These are phyloP conservation scores for Aspergillus avenaceus DNA, from an alignment of 495 filamentous ascomycete genomes.

Conservation along the genomic window DNA sequence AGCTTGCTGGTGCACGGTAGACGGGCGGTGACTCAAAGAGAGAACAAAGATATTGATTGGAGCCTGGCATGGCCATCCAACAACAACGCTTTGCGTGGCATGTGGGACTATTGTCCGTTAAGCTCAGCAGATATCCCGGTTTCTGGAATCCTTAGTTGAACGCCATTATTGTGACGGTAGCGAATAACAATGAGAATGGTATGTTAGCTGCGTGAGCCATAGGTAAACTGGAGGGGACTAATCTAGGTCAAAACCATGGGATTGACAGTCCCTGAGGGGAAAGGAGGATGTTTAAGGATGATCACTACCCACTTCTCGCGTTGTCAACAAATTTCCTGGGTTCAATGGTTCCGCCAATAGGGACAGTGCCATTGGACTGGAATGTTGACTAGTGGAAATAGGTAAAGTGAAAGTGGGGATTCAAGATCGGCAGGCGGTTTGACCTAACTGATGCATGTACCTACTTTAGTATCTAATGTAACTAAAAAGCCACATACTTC, in stretches of 20 bases:
- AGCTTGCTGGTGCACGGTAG: no score
- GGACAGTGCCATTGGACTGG: conserved; percentile 9
- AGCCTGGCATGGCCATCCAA: no score
- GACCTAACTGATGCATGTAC: conserved; percentile 10
- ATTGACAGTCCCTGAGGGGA: background rate
- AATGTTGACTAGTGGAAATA: conserved; percentile 8
- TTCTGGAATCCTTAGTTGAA: conserved; percentile 10
- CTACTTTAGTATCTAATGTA: conserved; percentile 5
- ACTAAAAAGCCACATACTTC: background rate
- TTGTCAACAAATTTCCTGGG: background rate
- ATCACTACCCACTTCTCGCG: background rate
- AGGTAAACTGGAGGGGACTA: no score
- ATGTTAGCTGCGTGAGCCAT: no score
- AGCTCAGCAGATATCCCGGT: conserved; percentile 11
- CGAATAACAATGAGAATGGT: background rate
- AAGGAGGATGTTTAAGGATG: background rate
- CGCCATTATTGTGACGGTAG: background rate
- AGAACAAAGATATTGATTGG: no score
- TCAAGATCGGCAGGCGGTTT: conserved; percentile 5
- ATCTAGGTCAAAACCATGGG: no score
- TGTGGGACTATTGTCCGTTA: conserved; percentile 12
- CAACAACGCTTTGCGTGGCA: no score
- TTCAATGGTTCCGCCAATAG: conserved; percentile 9
- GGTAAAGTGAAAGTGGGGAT: background rate
- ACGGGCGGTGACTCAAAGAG: no score